phyloP scores from a whole-genome alignment of 345 rosid genomes.

The Hibiscus tridactylites region DNA sequence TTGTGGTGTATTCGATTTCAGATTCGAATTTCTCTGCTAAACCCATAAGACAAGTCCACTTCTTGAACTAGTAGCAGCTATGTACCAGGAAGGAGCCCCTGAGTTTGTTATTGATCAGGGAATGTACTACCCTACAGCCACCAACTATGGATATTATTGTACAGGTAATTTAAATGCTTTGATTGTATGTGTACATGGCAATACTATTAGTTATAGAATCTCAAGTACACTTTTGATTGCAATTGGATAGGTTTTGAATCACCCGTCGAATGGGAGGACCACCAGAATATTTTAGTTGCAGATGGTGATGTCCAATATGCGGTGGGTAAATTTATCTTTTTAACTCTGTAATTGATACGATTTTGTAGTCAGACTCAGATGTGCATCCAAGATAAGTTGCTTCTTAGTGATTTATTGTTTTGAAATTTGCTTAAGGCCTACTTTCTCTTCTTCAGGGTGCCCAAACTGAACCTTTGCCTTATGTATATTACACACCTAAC shows the following conservation, averaged over 20 bases:
- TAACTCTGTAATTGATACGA: not conserved
- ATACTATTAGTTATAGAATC: not conserved
- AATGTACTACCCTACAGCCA: slow-evolving; percentile 60
- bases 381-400: not conserved
- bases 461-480: slow-evolving; percentile 73
- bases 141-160: slow-evolving; percentile 80
- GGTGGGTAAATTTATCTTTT: slow-evolving; percentile 26
- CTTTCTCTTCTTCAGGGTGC: slow-evolving; percentile 50
- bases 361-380: not conserved
- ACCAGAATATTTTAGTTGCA: slow-evolving; percentile 57
- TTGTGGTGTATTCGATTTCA: slow-evolving; percentile 3
- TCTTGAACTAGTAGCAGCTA: slow-evolving; percentile 43
- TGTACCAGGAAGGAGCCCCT: slow-evolving; percentile 78
- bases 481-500: slow-evolving; percentile 70
- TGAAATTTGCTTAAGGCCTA: not conserved
- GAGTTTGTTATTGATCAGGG: slow-evolving; percentile 72
- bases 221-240: slow-evolving; percentile 4
- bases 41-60: slow-evolving; percentile 26
- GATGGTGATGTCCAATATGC: slow-evolving; percentile 77
- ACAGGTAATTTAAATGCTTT: slow-evolving; percentile 47
- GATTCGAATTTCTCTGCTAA: slow-evolving; percentile 38
- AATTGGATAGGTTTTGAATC: slow-evolving; percentile 62
- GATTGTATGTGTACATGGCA: not conserved
- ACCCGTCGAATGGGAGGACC: slow-evolving; percentile 95
- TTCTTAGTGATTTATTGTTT: not conserved